Conservation (phyloP, 73 alveolate genomes). For the Paramecium pentaurelia region DNA sequence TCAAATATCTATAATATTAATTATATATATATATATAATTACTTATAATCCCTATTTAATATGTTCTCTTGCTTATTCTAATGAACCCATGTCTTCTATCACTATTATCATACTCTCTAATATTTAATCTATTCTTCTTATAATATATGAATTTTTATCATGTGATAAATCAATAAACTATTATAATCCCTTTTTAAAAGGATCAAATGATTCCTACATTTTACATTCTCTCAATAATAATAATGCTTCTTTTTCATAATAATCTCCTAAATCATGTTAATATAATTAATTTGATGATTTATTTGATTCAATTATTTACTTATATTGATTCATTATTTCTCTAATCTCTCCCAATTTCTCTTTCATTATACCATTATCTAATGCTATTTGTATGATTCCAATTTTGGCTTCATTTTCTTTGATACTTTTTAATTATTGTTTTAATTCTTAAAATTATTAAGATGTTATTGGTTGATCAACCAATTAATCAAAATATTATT, state of each 20-base stretch:
- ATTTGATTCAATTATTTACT: background rate
- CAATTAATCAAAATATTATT: background rate
- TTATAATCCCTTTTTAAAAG: background rate
- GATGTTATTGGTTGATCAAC: background rate
- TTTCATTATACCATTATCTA: slow-evolving; percentile 8
- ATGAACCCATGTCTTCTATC: background rate
- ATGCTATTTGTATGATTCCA: background rate
- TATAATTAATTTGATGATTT: background rate
- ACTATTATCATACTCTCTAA: background rate
- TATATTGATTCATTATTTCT: background rate
- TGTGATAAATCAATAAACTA: background rate
- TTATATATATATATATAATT: background rate
- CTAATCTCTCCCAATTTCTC: background rate
- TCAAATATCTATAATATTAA: background rate
- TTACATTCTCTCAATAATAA: background rate
- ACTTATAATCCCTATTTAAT: background rate
- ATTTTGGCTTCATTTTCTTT: background rate
- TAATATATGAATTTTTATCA: background rate
- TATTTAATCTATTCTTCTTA: background rate
- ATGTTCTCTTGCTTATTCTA: background rate
- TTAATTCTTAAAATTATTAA: background rate
- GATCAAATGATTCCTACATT: slow-evolving; percentile 2
- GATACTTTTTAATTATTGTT: background rate
- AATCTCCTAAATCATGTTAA: background rate
- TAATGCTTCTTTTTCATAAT: background rate